Evolutionary conservation across 352 stramenopile species (phyloP), one percentile per base, ranked within the genome.

Genomic region (Phytophthora sp.): DNA sequence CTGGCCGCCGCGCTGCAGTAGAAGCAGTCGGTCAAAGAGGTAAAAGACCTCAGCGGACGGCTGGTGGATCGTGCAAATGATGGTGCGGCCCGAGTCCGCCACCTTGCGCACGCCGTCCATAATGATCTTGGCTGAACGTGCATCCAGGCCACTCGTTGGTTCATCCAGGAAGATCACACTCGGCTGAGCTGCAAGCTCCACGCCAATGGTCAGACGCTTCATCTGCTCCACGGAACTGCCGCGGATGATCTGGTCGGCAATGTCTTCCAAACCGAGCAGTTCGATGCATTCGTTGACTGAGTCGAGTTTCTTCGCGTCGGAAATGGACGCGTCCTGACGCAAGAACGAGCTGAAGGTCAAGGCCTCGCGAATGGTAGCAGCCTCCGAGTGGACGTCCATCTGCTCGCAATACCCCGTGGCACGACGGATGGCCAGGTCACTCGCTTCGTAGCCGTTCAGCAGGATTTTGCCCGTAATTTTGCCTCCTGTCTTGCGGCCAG

Each of bases 21-120:
- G 64, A 46, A 94, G 77, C 1, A 93, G 38, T 38, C 78, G 68
- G 64, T 96, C 85, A 69, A 95, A 93, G 20, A 83, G 38, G 23
- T 38, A 49, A 27, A 58, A 58, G 4, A 58, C 51, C 24, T 58
- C 51, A 26, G 51, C 51, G 16, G 51, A 58, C 6, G 51, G 51
- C n/a, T 58, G 51, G 4, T 58, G 51, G 36, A 58, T 58, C 24
- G 51, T 58, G 16, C 51, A 58, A n/a, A 58, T 58, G 24, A 58
- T 58, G 1, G 51, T 58, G 20, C 51, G 35, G 12, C 51, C 51
- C 4, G 51, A 58, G 6, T 58, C 51, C 1, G 51, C 51, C 35
- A 58, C 51, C 13, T 58, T 58, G 4, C 51, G 36, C 11, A 58
- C 51, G 2, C 51, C 35, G 7, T 58, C 51, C 35, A 58, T 49